Percentiles rank a stretch among this genome's conserved stretches.
These are phyloP conservation scores for Crithidia bombi DNA, from an alignment of 208 protist genomes.

Conservation along the genomic window DNA sequence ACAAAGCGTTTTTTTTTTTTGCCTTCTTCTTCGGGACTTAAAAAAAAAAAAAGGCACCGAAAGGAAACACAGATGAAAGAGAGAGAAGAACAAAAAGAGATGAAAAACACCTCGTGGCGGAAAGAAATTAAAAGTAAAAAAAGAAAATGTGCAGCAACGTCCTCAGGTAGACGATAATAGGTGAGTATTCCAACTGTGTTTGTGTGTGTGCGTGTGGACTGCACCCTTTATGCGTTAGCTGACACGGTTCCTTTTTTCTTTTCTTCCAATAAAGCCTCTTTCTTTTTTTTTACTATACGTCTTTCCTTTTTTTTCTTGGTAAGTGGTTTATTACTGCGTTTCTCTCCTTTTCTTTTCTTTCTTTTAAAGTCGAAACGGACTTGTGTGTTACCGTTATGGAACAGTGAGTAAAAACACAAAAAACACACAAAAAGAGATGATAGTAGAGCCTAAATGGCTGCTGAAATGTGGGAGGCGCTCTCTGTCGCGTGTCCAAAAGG, in stretches of 20 bases:
- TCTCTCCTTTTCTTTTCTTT: slow-evolving; percentile 6
- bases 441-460: neutral
- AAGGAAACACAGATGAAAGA: neutral
- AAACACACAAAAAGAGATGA: slow-evolving; percentile 4
- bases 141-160: too few species aligned
- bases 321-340: too few species aligned
- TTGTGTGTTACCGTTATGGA: neutral
- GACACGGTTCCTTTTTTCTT: neutral
- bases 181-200: too few species aligned
- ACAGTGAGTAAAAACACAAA: slow-evolving; percentile 10
- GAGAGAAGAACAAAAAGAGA: slow-evolving; percentile 15
- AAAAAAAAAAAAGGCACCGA: neutral
- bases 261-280: neutral
- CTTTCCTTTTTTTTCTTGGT: too few species aligned
- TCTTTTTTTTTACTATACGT: slow-evolving; percentile 11
- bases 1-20: neutral
- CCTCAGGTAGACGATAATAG: too few species aligned
- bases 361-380: neutral
- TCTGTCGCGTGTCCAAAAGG: neutral
- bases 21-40: neutral
- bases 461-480: neutral
- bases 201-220: too few species aligned
- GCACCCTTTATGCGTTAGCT: too few species aligned
- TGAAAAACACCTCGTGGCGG: neutral
- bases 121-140: too few species aligned